Evolutionary conservation across 257 asterid genomes (phyloP), one percentile per base, ranked within the genome.

Genomic region (Solanum virginianum): DNA sequence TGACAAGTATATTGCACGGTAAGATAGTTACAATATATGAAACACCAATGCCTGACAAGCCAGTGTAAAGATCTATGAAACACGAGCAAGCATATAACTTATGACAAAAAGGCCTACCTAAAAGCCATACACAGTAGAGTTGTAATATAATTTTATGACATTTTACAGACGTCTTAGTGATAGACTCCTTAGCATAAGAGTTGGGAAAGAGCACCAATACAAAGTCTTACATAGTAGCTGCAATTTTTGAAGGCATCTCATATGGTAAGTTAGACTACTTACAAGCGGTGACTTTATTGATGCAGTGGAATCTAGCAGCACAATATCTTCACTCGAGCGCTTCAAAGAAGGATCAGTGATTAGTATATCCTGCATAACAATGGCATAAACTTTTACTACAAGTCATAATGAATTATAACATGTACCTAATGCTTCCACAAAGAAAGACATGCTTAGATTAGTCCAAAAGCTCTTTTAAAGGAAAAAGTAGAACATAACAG

Each of bases 231-330:
- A 79, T 6, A 8, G 26, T 29, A 51, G 65, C 65, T 79, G 63
- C 32, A 77, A 51, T 26, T 77, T 77, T 29, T 3, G 5, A 51
- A 53, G 47, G 24, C 47, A 79, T 51, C 65, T 53, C 49, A 79
- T 79, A 79, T 26, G 26, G 59, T 79, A 79, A 79, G 49, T 79
- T 79, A 79, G 82, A 86, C 77, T 87, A 89, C 97, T 94, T 88
- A 95, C 99, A 85, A 96, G 95, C 82, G 98, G 96, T 47, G 98
- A 91, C 84, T 89, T 95, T 82, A 96, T 93, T 83, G 93, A 86
- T 82, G 98, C 92, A 91, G 57, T 89, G 36, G 97, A 90, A 88
- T 93, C 94, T 70, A 94, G 84, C 79, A 90, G 90, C 81, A 91
- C 92, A 92, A 91, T 83, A 18, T 96, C 99, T 87, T 92, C 98